Evolutionary conservation across 495 filamentous ascomycete species (phyloP).

Genomic region (Staphylotrichum tortipilum): DNA sequence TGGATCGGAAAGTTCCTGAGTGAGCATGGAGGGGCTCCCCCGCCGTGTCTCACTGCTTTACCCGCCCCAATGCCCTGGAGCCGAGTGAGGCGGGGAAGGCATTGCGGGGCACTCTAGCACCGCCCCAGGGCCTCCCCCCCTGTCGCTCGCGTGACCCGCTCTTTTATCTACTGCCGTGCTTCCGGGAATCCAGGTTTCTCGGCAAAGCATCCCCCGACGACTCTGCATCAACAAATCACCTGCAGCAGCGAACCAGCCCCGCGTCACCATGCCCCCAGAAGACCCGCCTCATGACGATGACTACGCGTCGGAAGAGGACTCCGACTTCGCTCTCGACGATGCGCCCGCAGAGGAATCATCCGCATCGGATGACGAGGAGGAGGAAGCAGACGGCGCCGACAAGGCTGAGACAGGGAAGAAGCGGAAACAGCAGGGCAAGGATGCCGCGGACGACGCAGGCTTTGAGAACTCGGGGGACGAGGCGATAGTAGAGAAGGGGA

Average conservation of each 20-base stretch:
- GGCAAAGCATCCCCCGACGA: background rate
- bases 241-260: background rate
- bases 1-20: no score
- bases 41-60: no score
- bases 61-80: no score
- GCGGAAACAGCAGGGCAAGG: constrained; percentile 33
- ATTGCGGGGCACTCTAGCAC: background rate
- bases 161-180: background rate
- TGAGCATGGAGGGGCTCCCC: no score
- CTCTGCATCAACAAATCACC: no score
- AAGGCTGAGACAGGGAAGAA: constrained; percentile 20
- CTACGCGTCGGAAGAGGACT: constrained; percentile 66
- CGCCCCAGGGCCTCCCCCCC: no score
- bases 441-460: constrained; percentile 36
- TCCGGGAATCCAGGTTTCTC: background rate
- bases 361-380: constrained; percentile 37
- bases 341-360: constrained; percentile 41
- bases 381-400: constrained; percentile 12
- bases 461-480: constrained; percentile 71
- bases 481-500: constrained; percentile 54
- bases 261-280: constrained; percentile 14
- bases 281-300: constrained; percentile 42
- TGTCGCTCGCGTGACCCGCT: no score
- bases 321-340: constrained; percentile 60
- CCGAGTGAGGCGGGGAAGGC: constrained; percentile 11